These are phyloP conservation scores for Oenanthe sinensis DNA, from an alignment of 129 eudicot species.

Conservation along the genomic window DNA sequence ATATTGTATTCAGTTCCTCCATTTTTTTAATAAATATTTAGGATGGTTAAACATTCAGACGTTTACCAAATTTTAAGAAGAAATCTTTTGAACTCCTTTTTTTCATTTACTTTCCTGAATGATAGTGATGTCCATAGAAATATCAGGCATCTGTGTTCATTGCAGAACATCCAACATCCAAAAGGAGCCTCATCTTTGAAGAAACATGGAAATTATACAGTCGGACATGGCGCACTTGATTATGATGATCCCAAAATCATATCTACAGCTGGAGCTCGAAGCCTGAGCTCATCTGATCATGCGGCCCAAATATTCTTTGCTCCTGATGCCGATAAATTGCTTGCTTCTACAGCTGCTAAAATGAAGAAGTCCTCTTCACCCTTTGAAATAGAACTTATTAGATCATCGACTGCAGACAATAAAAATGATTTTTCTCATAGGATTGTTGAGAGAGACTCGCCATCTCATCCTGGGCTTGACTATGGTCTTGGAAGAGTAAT, in stretches of 20 bases:
- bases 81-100: too few species aligned
- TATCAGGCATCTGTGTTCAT: background rate
- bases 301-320: slow-evolving; percentile 29
- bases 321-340: slow-evolving; percentile 22
- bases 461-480: slow-evolving; percentile 40
- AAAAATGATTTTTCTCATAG: slow-evolving; percentile 49
- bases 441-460: slow-evolving; percentile 38
- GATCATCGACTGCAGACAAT: slow-evolving; percentile 20
- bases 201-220: slow-evolving; percentile 20
- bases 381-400: slow-evolving; percentile 16
- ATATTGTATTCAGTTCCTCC: background rate
- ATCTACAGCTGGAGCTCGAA: slow-evolving; percentile 27
- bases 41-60: background rate
- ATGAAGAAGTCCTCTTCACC: slow-evolving; percentile 27
- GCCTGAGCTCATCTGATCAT: slow-evolving; percentile 30
- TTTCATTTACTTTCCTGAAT: background rate
- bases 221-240: slow-evolving; percentile 32
- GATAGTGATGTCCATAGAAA: background rate
- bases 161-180: slow-evolving; percentile 46
- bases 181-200: slow-evolving; percentile 28
- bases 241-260: slow-evolving; percentile 26
- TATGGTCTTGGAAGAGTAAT: slow-evolving; percentile 17
- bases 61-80: background rate
- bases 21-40: too few species aligned
- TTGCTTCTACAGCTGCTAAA: slow-evolving; percentile 21